phyloP scores from a whole-genome alignment of 2,329 filamentous ascomycete genomes.

The Aureobasidium musti region DNA sequence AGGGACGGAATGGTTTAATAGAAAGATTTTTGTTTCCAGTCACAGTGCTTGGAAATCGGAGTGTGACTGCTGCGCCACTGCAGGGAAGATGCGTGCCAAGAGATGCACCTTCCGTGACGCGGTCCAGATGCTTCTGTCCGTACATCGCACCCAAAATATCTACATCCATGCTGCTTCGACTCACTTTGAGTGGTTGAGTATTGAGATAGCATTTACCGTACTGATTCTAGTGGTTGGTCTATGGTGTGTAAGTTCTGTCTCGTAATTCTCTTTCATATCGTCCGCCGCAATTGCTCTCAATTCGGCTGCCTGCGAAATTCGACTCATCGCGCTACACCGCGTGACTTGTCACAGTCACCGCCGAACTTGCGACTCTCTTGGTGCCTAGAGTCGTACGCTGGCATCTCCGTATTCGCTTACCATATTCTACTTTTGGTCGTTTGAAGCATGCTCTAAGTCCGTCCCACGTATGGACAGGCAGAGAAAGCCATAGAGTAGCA shows the following conservation, averaged over 20 bases:
- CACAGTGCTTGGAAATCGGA: constrained; percentile 19
- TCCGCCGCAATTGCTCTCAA: not conserved
- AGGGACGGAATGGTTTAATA: constrained; percentile 11
- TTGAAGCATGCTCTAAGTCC: not conserved
- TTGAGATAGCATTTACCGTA: not conserved
- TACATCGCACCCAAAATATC: constrained; percentile 20
- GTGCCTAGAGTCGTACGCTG: not conserved
- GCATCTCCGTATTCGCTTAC: not conserved
- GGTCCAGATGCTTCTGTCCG: not conserved
- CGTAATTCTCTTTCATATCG: too few relatives aligned
- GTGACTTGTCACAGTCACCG: constrained; percentile 19
- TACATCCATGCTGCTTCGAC: not conserved
- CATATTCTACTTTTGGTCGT: constrained; percentile 12
- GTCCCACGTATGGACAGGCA: not conserved
- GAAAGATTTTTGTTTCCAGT: not conserved
- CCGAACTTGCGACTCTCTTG: not conserved
- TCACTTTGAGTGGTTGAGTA: not conserved
- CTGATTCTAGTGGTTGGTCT: too few relatives aligned
- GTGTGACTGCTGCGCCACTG: constrained; percentile 17
- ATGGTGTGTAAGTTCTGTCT: too few relatives aligned
- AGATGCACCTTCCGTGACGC: not conserved
- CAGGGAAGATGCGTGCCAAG: too few relatives aligned
- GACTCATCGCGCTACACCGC: constrained; percentile 14
- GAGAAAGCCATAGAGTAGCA: constrained; percentile 9
- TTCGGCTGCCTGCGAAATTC: constrained; percentile 12